Base-by-base conservation (phyloP, 805 yeast genomes). In the Saccharomycopsis guyanensis region DNA sequence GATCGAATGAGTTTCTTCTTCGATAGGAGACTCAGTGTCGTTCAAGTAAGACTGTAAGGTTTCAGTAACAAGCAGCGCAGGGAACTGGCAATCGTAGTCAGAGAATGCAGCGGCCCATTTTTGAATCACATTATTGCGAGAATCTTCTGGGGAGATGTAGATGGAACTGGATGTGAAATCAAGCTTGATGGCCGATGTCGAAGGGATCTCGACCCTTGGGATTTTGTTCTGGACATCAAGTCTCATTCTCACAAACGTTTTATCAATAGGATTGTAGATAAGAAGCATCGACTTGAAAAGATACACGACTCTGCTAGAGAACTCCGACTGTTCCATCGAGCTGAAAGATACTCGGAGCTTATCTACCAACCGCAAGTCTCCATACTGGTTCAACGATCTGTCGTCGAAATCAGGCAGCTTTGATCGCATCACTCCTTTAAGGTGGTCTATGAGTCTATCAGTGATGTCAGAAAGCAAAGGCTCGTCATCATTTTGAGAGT, bases 91-190 rank as follows among this genome's bases (percentile, higher is more conserved):
- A n/a, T 50, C 53, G 16, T 42, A 38, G 36, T 50, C 53, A 38
- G 19, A 47, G 19, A 50, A 31, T 2, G 52, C 53, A 18, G 49
- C 52, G 18, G 47, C 51, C 53, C 53, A 50, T 41, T 50, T 50
- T 22, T 50, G 53, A 20, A 50, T 50, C 22, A 50, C 47, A 16
- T 47, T 49, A 38, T 45, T 44, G 7, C 39, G 38, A 7, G 35
- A 27, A n/a, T 43, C 47, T 13, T 50, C 53, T 2, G 43, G 42
- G 4, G 49, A 44, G 19, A 50, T 25, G 13, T 44, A 47, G 22
- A 24, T 34, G 4, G 46, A 25, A n/a, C 31, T 31, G 22, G 16
- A 27, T 12, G 31, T 13, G 16, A 47, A 50, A 34, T 47, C 53
- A 12, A 50, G 24, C 23, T 50, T 50, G 13, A 50, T 45, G 12